Evolutionary conservation across 176 grass and related monocot species (phyloP).

Genomic region (Miscanthus lutarioriparius): DNA sequence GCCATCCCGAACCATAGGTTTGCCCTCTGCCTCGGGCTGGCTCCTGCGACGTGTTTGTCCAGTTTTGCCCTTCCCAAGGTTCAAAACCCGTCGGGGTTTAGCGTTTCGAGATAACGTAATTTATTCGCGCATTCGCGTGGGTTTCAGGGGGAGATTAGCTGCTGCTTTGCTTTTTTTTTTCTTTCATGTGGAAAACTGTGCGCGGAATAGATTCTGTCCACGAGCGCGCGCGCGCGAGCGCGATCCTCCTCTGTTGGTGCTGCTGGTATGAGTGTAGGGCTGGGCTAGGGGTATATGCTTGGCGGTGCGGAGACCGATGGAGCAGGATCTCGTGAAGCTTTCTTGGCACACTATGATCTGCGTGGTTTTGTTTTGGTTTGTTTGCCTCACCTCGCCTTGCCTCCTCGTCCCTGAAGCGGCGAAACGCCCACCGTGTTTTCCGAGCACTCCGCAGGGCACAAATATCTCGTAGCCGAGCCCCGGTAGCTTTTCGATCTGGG

Average conservation of each 20-base stretch:
- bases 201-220: neutral
- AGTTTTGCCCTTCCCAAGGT: neutral
- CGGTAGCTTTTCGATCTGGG: neutral
- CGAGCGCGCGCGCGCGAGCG: neutral
- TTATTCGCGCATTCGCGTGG: neutral
- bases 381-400: neutral
- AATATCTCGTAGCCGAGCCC: neutral
- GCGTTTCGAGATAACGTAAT: neutral
- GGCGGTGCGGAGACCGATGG: neutral
- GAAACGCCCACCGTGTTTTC: neutral
- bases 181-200: neutral
- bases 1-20: neutral
- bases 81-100: neutral
- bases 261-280: neutral
- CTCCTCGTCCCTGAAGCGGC: neutral
- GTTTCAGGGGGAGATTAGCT: neutral
- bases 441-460: neutral
- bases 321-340: neutral
- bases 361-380: neutral
- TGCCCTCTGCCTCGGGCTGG: neutral
- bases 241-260: neutral
- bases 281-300: neutral
- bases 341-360: neutral
- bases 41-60: constrained; percentile 25
- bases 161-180: no score